Base-by-base conservation (phyloP, 805 yeast species). In the Suhomyces prunicola region DNA sequence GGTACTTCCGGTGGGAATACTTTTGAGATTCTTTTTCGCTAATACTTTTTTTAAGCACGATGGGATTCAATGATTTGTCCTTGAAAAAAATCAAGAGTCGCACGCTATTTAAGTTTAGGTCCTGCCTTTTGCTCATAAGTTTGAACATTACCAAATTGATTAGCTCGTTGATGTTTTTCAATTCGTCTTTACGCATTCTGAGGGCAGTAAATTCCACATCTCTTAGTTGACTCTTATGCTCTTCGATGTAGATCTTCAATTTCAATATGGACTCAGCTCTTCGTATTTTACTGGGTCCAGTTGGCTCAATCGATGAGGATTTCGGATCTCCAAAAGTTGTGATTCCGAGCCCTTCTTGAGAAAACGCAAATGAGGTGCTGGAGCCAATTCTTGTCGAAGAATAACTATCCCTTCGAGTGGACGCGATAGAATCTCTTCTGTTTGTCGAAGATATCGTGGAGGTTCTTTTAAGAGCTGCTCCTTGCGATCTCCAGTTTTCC, bases 31-130 rank as follows among this genome's bases (percentile, higher is more conserved):
- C 42, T 12, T 36, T 31, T 6, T 47, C 57, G 13, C 46, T 44
- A 4, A 50, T 50, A 4, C 57, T 42, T 22, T 54, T 57, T 52
- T 57, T 61, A 35, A 62, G 48, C 29, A 56, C 52, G 7, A 62
- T 60, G 9, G 64, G 63, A 42, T 55, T 60, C 49, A 59, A 53
- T n/a, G 52, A 17, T 33, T 56, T 44, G 49, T 60, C 60, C 50
- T 59, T 61, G 50, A 62, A 62, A 36, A 58, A 50, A 44, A 62
- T 55, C 27, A 54, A 46, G 26, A 61, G 50, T 39, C 55, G 51
- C 17, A 57, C 47, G 15, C 54, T 46, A 49, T 62, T 53, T 42
- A 55, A 46, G 48, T 52, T 53, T 15, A 60, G 29, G 45, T 59
- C 59, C 29, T 52, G 57, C 50, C 54, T 54, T 46, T 48, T 51